A percentile compares a stretch with the other conserved stretches of the same genome.
These are phyloP conservation scores for Suillus hirtellus DNA, from an alignment of 768 basidiomycete species.

Conservation along the genomic window DNA sequence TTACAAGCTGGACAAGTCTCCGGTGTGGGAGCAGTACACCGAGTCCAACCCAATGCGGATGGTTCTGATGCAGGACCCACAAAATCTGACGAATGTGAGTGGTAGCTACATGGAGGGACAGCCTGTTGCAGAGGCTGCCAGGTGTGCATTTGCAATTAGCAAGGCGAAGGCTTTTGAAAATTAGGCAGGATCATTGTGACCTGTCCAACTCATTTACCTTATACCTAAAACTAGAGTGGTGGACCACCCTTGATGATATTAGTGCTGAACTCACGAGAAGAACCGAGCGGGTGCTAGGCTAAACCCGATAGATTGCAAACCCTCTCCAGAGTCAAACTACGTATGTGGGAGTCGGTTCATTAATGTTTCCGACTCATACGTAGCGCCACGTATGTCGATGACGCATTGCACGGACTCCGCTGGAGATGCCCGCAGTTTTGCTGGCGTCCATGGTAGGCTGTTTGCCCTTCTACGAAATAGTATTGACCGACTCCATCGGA, in stretches of 20 bases:
- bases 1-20: slow-evolving; percentile 51
- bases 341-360: neutral
- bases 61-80: slow-evolving; percentile 43
- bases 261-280: too few species aligned
- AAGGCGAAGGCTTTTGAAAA: neutral
- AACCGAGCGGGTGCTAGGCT: too few species aligned
- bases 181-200: neutral
- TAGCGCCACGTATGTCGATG: neutral
- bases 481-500: neutral
- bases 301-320: too few species aligned
- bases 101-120: slow-evolving; percentile 45
- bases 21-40: slow-evolving; percentile 47
- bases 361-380: neutral
- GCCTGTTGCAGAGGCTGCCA: slow-evolving; percentile 14
- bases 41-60: slow-evolving; percentile 37
- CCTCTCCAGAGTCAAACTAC: too few species aligned
- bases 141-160: slow-evolving; percentile 1
- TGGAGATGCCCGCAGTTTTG: neutral
- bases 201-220: neutral
- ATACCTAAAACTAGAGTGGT: neutral
- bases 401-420: neutral
- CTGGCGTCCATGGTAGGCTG: neutral
- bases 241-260: neutral
- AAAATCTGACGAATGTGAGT: slow-evolving; percentile 31
- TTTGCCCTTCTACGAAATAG: neutral